Percentiles rank a stretch among this genome's conserved stretches.
Evolutionary conservation across 2,329 filamentous ascomycete species (phyloP).

Genomic region (Whalleya microplaca): DNA sequence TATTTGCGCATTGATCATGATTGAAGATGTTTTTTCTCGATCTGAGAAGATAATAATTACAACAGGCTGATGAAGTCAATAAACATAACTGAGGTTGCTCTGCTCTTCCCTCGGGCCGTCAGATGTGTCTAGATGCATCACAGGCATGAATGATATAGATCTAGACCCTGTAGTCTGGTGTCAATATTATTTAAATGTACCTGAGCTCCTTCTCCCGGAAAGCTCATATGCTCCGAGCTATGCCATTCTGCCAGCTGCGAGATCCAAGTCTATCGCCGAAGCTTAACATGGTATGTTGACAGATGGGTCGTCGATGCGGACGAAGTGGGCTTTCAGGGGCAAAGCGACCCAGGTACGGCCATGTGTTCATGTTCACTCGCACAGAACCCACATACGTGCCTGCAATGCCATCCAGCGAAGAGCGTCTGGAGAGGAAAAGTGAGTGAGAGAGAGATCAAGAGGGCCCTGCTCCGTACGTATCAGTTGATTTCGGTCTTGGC

Average conservation of each 20-base stretch:
- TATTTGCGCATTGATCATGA: constrained; percentile 1
- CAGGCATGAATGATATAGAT: constrained; percentile 24
- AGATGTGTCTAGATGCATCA: constrained; percentile 20
- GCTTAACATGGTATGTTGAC: neutral
- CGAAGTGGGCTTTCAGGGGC: neutral
- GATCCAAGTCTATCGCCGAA: neutral
- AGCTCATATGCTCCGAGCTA: neutral
- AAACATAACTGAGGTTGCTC: constrained; percentile 12
- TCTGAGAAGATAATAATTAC: neutral
- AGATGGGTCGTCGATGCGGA: neutral
- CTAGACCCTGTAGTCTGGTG: constrained; percentile 15
- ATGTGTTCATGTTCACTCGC: constrained; percentile 1
- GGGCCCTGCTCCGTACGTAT: constrained; percentile 9
- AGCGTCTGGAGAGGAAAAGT: neutral
- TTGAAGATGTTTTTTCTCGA: neutral
- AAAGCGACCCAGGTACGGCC: constrained; percentile 6
- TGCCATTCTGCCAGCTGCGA: neutral
- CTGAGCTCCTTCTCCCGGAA: no score
- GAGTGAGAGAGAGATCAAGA: neutral
- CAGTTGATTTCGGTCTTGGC: constrained; percentile 20
- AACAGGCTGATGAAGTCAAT: constrained; percentile 9
- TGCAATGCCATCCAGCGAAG: constrained; percentile 1
- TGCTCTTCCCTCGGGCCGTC: constrained; percentile 9
- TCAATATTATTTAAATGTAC: constrained; percentile 11
- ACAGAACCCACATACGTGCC: neutral